Conservation (phyloP, 306 rosid species). For the Luffa acutangula region DNA sequence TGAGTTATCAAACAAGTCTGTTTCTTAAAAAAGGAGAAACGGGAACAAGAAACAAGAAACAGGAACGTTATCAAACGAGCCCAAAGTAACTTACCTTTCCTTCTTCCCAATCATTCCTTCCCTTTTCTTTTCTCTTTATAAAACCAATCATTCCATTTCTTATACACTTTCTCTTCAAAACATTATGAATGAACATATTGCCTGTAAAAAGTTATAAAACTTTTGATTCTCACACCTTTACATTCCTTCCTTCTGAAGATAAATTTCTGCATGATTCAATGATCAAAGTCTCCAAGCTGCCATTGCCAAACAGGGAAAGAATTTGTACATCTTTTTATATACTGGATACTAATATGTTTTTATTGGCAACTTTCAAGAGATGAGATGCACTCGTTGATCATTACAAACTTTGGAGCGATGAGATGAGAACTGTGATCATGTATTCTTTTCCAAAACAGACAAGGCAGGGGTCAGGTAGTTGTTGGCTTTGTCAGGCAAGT, state of each 20-base stretch:
- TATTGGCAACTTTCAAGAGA: background rate
- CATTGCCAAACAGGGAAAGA: slow-evolving; percentile 4
- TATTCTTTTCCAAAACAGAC: slow-evolving; percentile 86
- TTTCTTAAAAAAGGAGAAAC: too few species aligned
- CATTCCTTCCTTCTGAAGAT: background rate
- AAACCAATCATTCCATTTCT: background rate
- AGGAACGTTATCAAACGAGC: too few species aligned
- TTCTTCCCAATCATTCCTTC: background rate
- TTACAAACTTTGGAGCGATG: background rate
- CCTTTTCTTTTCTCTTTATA: background rate
- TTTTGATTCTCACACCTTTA: background rate
- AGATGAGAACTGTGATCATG: slow-evolving; percentile 30
- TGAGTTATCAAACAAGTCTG: too few species aligned
- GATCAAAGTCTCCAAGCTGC: background rate
- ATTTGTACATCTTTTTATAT: background rate
- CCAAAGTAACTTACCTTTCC: background rate
- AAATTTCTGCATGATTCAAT: background rate
- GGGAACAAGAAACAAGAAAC: too few species aligned
- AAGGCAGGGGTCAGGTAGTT: slow-evolving; percentile 92
- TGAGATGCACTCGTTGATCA: background rate
- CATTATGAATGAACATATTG: background rate
- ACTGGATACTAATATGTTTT: background rate
- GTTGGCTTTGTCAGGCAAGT: slow-evolving; percentile 97
- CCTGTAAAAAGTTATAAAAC: background rate
- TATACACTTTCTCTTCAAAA: background rate